A percentile compares a stretch with the other conserved stretches of the same genome.
Conservation (phyloP, 108 stramenopile species). For the Stephanodiscus triporus region DNA sequence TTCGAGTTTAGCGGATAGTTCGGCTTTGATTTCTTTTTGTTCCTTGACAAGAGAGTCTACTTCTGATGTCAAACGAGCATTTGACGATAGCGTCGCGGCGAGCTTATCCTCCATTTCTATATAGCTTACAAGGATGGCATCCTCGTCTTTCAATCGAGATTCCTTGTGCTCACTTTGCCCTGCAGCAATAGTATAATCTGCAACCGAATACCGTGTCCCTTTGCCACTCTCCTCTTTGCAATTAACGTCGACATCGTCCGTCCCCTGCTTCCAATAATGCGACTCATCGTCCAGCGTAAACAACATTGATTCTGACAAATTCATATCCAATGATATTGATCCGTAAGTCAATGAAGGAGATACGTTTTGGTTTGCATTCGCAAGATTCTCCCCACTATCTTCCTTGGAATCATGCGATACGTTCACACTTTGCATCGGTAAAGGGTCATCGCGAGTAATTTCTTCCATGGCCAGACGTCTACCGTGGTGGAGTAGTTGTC, state of each 20-base stretch:
- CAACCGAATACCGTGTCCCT: no score
- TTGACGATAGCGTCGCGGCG: not conserved
- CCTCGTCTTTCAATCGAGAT: not conserved
- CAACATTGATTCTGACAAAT: constrained; percentile 34
- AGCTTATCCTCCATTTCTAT: not conserved
- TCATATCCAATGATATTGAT: constrained; percentile 30
- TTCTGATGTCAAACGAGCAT: constrained; percentile 15
- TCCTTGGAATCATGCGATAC: constrained; percentile 6
- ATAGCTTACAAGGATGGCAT: not conserved
- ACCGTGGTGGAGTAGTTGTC: not conserved
- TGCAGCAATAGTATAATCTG: not conserved
- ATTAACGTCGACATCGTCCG: not conserved
- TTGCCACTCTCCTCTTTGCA: not conserved
- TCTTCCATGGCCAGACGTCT: not conserved
- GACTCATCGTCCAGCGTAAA: constrained; percentile 28
- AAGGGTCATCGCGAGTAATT: not conserved
- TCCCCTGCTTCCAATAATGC: constrained; percentile 24
- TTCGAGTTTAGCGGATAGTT: not conserved
- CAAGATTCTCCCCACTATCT: not conserved
- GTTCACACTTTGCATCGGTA: not conserved
- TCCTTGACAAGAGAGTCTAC: constrained; percentile 4
- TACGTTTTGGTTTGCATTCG: not conserved
- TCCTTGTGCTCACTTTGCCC: constrained; percentile 1
- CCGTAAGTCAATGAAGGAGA: constrained; percentile 10
- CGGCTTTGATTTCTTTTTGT: not conserved